Evolutionary conservation across 768 basidiomycete species (phyloP).

Genomic region (Pleurotus cornucopiae): DNA sequence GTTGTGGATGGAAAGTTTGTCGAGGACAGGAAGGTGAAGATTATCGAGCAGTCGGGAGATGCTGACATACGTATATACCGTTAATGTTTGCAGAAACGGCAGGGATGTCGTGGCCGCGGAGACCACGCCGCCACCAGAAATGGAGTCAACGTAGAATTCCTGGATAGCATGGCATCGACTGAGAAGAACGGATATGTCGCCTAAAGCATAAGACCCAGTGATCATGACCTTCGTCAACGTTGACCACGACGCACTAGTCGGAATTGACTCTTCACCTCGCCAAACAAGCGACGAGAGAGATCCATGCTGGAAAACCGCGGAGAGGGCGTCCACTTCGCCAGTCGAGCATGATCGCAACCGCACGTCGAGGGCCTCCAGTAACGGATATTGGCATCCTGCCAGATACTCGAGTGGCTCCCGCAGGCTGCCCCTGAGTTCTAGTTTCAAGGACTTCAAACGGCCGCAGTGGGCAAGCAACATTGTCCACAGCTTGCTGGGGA

Average conservation of each 20-base stretch:
- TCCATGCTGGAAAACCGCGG: no score
- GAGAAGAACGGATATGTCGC: neutral
- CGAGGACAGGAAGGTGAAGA: no score
- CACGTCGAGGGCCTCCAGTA: neutral
- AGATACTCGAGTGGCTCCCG: neutral
- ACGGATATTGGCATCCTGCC: neutral
- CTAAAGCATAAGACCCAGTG: neutral
- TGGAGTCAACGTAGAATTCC: neutral
- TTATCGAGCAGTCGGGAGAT: no score
- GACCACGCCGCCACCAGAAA: neutral
- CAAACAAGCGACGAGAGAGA: constrained; percentile 2
- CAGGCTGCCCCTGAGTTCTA: neutral
- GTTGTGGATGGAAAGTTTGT: no score
- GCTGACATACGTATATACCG: no score
- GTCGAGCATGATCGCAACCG: neutral
- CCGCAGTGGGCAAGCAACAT: no score
- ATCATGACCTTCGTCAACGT: neutral
- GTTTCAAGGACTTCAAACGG: no score
- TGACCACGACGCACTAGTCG: neutral
- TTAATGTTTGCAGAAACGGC: no score
- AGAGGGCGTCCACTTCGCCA: neutral
- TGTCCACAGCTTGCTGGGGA: no score
- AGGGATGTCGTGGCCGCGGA: no score
- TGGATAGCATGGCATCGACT: neutral
- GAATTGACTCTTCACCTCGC: neutral